Evolutionary conservation across 176 grass and related monocot species (phyloP), one percentile per base, ranked within the genome.

Genomic region (Cocos nucifera): DNA sequence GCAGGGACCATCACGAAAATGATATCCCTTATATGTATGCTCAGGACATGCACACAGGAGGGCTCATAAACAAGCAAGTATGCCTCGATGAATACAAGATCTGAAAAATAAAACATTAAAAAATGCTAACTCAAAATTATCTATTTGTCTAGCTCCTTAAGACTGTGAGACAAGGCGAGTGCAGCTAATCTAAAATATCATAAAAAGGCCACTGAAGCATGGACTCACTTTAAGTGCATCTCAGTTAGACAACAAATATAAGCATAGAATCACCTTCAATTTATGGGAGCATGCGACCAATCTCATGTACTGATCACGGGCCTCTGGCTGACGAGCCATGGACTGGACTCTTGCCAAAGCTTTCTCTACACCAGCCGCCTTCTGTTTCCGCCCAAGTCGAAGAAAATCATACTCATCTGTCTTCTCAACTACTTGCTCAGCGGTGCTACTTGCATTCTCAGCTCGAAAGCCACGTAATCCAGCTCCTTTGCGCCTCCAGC

Each of bases 291-390:
- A 27, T 52, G 48, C 48, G 15, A 65, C 63, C 49, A 65, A 49
- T 53, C 63, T 65, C 63, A 52, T 25, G 49, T 90, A 88, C 59
- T 90, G 92, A 58, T 90, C 83, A 66, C 92, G 80, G 15, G 86
- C 92, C 19, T 90, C 92, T 14, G 83, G 83, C 58, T 96, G 77
- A 52, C 80, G 86, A 69, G 66, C 83, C 92, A 96, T 96, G 61
- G 92, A 96, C 61, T 85, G 85, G 39, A 96, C 92, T 74, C 92
- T 90, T 17, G 86, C 75, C 71, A 96, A 86, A 70, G 86, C 92
- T 84, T 87, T 96, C 78, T 90, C 83, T 67, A 96, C 55, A n/a
- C 87, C 77, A 60, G 77, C 83, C 67, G 85, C 86, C 18, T 86
- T 82, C 49, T 90, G 92, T 64, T 73, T 83, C 57, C 86, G 72